A percentile compares a stretch with the other conserved stretches of the same genome.
Conservation (phyloP, 805 yeast genomes). For the Scheffersomyces lignosus region DNA sequence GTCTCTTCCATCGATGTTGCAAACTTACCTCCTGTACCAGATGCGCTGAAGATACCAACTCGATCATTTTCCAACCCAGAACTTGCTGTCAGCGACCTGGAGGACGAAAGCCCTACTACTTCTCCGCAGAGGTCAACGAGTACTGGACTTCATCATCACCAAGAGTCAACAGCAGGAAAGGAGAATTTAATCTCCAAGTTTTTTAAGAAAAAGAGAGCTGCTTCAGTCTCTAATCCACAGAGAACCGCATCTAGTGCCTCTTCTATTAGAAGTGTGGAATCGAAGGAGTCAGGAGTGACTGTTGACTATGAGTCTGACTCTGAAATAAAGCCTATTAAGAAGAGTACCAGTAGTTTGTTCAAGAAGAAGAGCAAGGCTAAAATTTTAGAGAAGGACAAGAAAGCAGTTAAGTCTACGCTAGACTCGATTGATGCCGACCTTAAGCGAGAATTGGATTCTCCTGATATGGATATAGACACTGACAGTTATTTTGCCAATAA, state of each 20-base stretch:
- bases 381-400: slow-evolving; percentile 9
- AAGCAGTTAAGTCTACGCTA: slow-evolving; percentile 1
- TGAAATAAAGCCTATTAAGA: slow-evolving; percentile 16
- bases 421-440: not conserved
- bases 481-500: not conserved
- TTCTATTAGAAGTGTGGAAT: slow-evolving; percentile 2
- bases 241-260: slow-evolving; percentile 1
- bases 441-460: not conserved
- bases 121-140: slow-evolving; percentile 1
- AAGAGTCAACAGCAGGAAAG: slow-evolving; percentile 23
- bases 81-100: slow-evolving; percentile 8
- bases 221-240: not conserved
- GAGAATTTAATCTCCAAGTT: slow-evolving; percentile 43
- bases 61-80: slow-evolving; percentile 44
- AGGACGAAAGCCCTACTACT: slow-evolving; percentile 3
- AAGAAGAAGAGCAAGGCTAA: slow-evolving; percentile 15
- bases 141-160: slow-evolving; percentile 1
- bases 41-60: slow-evolving; percentile 16
- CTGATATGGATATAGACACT: not conserved
- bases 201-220: slow-evolving; percentile 33
- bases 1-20: slow-evolving; percentile 26
- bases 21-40: slow-evolving; percentile 22
- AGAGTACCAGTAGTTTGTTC: slow-evolving; percentile 12
- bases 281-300: slow-evolving; percentile 19
- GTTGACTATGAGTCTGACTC: slow-evolving; percentile 27